These are phyloP conservation scores for Ophiobolus disseminans DNA, from an alignment of 2,329 filamentous ascomycete genomes.

Conservation along the genomic window DNA sequence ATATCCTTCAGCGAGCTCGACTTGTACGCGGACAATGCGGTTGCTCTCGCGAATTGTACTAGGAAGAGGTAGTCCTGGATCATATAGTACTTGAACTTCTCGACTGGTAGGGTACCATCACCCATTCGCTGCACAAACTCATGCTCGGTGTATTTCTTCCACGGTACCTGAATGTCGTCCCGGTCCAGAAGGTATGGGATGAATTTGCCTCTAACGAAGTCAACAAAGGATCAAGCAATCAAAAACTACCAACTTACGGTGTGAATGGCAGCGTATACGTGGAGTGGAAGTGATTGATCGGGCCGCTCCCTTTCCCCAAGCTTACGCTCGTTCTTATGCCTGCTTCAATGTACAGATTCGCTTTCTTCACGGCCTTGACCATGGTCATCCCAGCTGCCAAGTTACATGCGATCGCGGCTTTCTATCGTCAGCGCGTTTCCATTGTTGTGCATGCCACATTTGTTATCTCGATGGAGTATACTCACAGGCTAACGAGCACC, in stretches of 20 bases:
- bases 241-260: slow-evolving; percentile 54
- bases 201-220: slow-evolving; percentile 67
- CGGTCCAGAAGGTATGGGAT: slow-evolving; percentile 81
- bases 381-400: slow-evolving; percentile 67
- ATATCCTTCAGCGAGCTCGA: slow-evolving; percentile 76
- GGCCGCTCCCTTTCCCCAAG: slow-evolving; percentile 72
- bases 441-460: neutral
- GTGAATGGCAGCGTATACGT: slow-evolving; percentile 71
- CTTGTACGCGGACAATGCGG: slow-evolving; percentile 86
- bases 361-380: slow-evolving; percentile 67
- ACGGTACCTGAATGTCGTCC: slow-evolving; percentile 74
- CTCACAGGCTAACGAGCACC: slow-evolving; percentile 88
- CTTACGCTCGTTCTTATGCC: slow-evolving; percentile 71
- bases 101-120: slow-evolving; percentile 73
- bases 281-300: slow-evolving; percentile 81
- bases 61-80: slow-evolving; percentile 93
- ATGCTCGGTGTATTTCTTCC: slow-evolving; percentile 80
- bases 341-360: slow-evolving; percentile 74
- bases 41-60: slow-evolving; percentile 84
- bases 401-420: slow-evolving; percentile 74
- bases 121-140: slow-evolving; percentile 81
- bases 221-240: neutral
- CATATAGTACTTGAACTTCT: slow-evolving; percentile 86
- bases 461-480: no score
- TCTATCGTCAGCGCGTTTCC: neutral